A percentile compares a stretch with the other conserved stretches of the same genome.
Evolutionary conservation across 176 grass and related monocot genomes (phyloP).

Genomic region (Musa itinerans): DNA sequence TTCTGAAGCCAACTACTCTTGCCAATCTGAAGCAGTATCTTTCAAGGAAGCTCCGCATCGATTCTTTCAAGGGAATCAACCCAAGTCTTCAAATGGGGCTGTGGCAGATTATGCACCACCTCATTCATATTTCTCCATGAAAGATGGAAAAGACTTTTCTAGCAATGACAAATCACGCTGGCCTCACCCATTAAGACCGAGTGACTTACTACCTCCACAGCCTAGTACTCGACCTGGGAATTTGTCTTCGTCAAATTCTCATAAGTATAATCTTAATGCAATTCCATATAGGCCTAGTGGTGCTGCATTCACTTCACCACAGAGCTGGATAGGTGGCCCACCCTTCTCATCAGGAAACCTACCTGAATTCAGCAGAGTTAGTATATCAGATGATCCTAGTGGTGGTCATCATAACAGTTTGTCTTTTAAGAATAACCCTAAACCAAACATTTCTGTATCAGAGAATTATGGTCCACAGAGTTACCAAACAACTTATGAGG

Average conservation of each 20-base stretch:
- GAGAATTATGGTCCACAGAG: slow-evolving; percentile 20
- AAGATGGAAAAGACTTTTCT: slow-evolving; percentile 24
- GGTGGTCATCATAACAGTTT: slow-evolving; percentile 31
- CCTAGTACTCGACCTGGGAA: slow-evolving; percentile 40
- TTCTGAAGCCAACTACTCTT: slow-evolving; percentile 9
- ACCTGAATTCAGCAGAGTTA: slow-evolving; percentile 33
- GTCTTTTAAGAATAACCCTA: slow-evolving; percentile 26
- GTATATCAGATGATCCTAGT: slow-evolving; percentile 47
- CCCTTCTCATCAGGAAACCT: slow-evolving; percentile 37
- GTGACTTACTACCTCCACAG: slow-evolving; percentile 25
- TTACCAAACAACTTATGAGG: slow-evolving; percentile 36
- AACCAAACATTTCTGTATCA: slow-evolving; percentile 40
- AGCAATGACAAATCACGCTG: slow-evolving; percentile 40
- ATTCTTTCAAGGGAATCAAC: slow-evolving; percentile 39
- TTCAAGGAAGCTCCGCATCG: slow-evolving; percentile 33
- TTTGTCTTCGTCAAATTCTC: slow-evolving; percentile 41
- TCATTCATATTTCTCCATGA: slow-evolving; percentile 25
- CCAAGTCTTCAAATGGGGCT: slow-evolving; percentile 32
- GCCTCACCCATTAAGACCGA: slow-evolving; percentile 31
- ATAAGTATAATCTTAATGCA: slow-evolving; percentile 42
- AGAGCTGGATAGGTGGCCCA: slow-evolving; percentile 37
- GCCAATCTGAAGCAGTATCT: background rate
- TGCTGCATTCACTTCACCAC: slow-evolving; percentile 26
- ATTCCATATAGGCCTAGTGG: slow-evolving; percentile 33
- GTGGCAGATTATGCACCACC: slow-evolving; percentile 24